Conservation (phyloP, 2,329 filamentous ascomycete genomes). For the Phyllosticta citriasiana region DNA sequence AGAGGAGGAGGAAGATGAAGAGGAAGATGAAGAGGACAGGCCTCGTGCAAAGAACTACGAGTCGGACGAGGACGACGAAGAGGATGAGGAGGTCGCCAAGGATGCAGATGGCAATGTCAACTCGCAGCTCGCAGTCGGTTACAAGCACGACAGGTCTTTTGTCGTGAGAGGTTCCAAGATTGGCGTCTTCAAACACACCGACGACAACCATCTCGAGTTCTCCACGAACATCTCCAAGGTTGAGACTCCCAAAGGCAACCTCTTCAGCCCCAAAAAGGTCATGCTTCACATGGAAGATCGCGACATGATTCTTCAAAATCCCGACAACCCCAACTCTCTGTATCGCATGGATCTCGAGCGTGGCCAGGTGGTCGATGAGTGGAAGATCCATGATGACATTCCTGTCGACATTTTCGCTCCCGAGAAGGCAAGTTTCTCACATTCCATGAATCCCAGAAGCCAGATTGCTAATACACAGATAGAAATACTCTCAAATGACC, state of each 20-base stretch:
- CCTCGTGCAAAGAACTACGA: conserved; percentile 65
- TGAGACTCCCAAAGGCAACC: conserved; percentile 72
- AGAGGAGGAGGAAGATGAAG: conserved; percentile 43
- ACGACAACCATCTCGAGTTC: conserved; percentile 87
- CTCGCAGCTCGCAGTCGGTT: conserved; percentile 88
- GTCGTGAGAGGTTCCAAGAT: conserved; percentile 97
- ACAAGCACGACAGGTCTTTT: conserved; percentile 94
- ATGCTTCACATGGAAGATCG: conserved; percentile 90
- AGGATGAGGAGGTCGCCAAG: conserved; percentile 59
- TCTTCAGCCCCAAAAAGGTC: conserved; percentile 92
- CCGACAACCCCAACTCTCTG: conserved; percentile 72
- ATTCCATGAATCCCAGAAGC: not conserved
- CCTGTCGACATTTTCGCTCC: conserved; percentile 85
- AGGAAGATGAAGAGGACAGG: conserved; percentile 53
- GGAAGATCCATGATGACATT: conserved; percentile 96
- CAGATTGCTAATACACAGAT: conserved; percentile 16
- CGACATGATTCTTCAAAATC: conserved; percentile 82
- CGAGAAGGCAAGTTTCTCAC: conserved; percentile 53
- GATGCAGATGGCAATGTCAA: conserved; percentile 77
- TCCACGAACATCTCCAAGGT: conserved; percentile 96
- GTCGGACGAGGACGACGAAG: conserved; percentile 69
- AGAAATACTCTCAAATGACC: conserved; percentile 97
- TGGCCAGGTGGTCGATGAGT: conserved; percentile 96
- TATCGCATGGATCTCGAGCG: conserved; percentile 98
- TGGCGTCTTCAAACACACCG: conserved; percentile 94